Conservation (phyloP, 2,329 filamentous ascomycete species). For the Rachicladosporium sp. region DNA sequence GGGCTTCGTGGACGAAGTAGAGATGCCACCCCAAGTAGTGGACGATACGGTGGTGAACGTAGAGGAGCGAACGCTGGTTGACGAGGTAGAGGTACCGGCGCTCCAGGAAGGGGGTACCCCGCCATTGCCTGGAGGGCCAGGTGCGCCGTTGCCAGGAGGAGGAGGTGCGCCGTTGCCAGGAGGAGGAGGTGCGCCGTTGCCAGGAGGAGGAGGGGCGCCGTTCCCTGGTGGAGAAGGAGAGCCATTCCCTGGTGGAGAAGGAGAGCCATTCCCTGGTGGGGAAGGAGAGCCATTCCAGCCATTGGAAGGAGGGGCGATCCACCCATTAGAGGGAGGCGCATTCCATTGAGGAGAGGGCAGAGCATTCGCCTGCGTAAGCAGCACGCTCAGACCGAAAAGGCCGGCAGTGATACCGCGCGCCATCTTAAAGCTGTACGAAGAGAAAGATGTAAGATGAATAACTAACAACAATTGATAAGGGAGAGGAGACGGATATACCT, state of each 20-base stretch:
- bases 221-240: no score
- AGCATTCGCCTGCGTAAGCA: slow-evolving; percentile 1
- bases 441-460: not conserved
- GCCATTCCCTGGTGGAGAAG: no score
- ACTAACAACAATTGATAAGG: not conserved
- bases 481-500: not conserved
- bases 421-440: slow-evolving; percentile 3
- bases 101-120: no score
- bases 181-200: no score
- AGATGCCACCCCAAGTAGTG: not conserved
- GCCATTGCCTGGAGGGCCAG: not conserved
- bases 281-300: no score
- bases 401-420: not conserved
- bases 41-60: not conserved
- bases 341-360: no score
- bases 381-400: slow-evolving; percentile 5
- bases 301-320: no score
- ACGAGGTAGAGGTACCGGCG: not conserved
- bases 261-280: no score
- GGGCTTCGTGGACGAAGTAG: not conserved
- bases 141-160: not conserved
- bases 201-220: no score
- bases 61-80: not conserved
- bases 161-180: not conserved
- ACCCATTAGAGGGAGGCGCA: no score